Base-by-base conservation (phyloP, 2,329 filamentous ascomycete species). In the Colletotrichum brevisporum region DNA sequence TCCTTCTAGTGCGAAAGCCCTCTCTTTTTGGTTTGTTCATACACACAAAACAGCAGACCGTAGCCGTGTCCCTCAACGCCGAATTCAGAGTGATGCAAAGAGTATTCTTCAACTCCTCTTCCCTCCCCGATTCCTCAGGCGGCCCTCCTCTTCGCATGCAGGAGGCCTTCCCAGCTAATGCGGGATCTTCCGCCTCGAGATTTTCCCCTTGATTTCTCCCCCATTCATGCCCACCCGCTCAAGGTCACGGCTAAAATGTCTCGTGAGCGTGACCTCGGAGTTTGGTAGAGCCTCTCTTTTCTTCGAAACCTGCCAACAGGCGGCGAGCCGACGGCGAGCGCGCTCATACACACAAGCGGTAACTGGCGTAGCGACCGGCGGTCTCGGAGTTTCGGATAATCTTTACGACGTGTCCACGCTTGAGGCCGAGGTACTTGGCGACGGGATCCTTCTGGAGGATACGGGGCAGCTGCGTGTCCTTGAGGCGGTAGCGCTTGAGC, bases 351-450 rank as follows among this genome's bases (percentile, higher is more conserved):
- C 89, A 91, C 63, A 91, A 78, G 75, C 95, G 87, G 83, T 99
- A 99, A 88, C 94, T 97, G 56, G 96, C 96, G 83, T 99, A 99
- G 61, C 96, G 88, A 71, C 96, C 96, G 15, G 96, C 96, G 64
- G 96, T 99, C 86, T 98, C 96, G 78, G 92, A 95, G 80, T 92
- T 95, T 73, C 96, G 88, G 76, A 99, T 98, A 76, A 99, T 99
- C 89, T 99, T 99, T 76, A 99, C 96, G 3, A 99, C 95, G 82
- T 98, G 93, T 4, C 95, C 94, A 78, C 95, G 89, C 84, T 93
- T 92, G 78, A 99, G 84, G 13, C 96, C 96, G 63, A 98, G 84
- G 80, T 98, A 99, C 76, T 92, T 91, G 27, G 96, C 94, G 60
- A 99, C 94, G 3, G 96, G 96, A 80, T 99, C 96, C 74, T 93